Base-by-base conservation (phyloP, 805 yeast species). In the Candida khao-thaluensis region DNA sequence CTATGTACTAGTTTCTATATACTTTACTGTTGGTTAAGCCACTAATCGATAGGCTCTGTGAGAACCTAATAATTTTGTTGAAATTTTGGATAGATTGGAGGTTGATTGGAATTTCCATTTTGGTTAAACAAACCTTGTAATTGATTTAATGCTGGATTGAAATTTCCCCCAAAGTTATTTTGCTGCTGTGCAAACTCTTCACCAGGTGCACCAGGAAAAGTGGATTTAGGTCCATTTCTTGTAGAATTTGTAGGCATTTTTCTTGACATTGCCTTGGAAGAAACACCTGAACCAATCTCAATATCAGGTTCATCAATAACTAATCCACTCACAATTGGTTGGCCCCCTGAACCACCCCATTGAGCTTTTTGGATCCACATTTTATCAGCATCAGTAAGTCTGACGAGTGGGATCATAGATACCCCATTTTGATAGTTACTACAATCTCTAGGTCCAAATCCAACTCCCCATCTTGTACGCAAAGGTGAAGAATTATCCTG, bases 391-490 rank as follows among this genome's bases (percentile, higher is more conserved):
- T 93, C 99, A 0, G 99, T 93, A 50, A 93, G 73, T 53, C 96
- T 77, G 43, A 77, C 77, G 35, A 93, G 66, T 11, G 98, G 96
- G 45, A 93, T 88, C 25, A 89, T 77, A 44, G 95, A 84, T 26
- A 82, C 74, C 45, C 99, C 99, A 42, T 82, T 82, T 56, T 82
- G 90, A 63, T 93, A 93, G 63, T 93, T 95, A 60, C 96, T 87
- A 69, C 98, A 91, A 61, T 93, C 98, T 69, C 99, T 80, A 39
- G 99, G 99, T 4, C 99, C 99, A 56, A 85, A 93, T 1, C 99
- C 99, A 46, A 93, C 98, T 50, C 98, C 99, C 99, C 99, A 93
- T 58, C 96, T 77, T 4, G 95, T 86, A 64, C 98, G 78, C 50
- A 93, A 69, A 50, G 78, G 68, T 57, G 69, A 65, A 7, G 76